Base-by-base conservation (phyloP, 2,329 filamentous ascomycete genomes). In the Epichloe sibirici region DNA sequence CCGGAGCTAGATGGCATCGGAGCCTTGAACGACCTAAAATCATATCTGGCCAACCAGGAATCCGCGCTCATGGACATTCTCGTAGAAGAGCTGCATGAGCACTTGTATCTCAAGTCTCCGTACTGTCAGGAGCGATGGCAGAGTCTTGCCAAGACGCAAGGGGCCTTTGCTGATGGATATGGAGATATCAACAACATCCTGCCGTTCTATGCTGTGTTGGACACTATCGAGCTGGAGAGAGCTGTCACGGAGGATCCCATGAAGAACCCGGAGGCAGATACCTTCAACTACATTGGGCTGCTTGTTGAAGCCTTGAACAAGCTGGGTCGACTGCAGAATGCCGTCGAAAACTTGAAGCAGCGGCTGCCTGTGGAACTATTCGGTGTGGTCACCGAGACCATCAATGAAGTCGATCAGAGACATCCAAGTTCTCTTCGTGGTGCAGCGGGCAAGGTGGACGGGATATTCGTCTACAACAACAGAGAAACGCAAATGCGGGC, bases 101-200 rank as follows among this genome's bases (percentile, higher is more conserved):
- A 98, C 69, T 76, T 98, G 4, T 98, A 98, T 65, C 81, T 98
- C 40, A 97, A 97, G 66, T 97, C 91, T 3, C 93, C 91, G 0
- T 98, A 98, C 65, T 97, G 91, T 64, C 90, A 95, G 65, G 89
- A 95, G 65, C 78, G 93, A 59, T 98, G 93, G 93, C 94, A 95
- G 68, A 80, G 79, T 54, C 81, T 95, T 55, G 78, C 84, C 39
- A 85, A 85, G 60, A 79, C 77, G 39, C 83, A 87, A 57, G 75
- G 79, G 47, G 71, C 73, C 3, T 72, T 70, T 55, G 72, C 71
- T 44, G 75, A 78, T 49, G 71, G 66, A 39, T 75, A 74, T 53
- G 65, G 69, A n/a, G 71, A 77, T 13, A 65, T 71, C 13, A 70
- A 67, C 11, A 61, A 69, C 9, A 67, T 78, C 35, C 64, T 69